These are phyloP conservation scores for Vishniacozyma victoriae DNA, from an alignment of 768 basidiomycete genomes.

Conservation along the genomic window DNA sequence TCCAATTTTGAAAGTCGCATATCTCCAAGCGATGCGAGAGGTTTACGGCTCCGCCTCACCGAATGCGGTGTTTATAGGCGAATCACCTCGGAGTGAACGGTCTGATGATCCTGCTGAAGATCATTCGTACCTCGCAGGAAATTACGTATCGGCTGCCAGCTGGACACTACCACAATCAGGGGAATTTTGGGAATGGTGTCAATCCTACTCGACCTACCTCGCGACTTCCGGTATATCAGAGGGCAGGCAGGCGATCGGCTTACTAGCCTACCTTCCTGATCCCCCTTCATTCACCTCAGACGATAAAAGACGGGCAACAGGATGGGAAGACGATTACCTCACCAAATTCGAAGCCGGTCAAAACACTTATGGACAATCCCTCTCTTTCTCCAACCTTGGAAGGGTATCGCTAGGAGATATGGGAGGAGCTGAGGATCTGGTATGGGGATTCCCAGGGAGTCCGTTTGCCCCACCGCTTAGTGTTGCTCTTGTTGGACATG, in stretches of 20 bases:
- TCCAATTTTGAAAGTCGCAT: conserved; percentile 7
- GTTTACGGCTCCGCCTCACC: neutral
- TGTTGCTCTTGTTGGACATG: conserved; percentile 12
- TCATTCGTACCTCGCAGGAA: conserved; percentile 12
- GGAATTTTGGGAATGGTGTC: conserved; percentile 10
- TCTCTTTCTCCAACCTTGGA: conserved; percentile 22
- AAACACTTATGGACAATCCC: conserved; percentile 2
- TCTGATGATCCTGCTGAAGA: neutral
- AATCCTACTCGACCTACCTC: conserved; percentile 4
- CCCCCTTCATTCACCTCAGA: neutral
- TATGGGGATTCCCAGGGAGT: conserved; percentile 15
- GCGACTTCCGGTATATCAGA: neutral
- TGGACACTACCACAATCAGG: neutral
- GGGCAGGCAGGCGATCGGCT: conserved; percentile 11
- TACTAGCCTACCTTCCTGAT: conserved; percentile 19
- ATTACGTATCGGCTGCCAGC: conserved; percentile 6
- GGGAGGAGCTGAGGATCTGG: conserved; percentile 8
- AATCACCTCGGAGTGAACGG: conserved; percentile 12
- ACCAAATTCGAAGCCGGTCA: neutral
- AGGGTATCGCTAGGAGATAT: conserved; percentile 5
- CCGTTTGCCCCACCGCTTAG: conserved; percentile 10
- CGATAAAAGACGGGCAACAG: conserved; percentile 8
- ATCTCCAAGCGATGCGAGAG: conserved; percentile 9
- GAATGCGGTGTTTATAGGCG: neutral
- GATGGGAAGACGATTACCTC: conserved; percentile 21